Evolutionary conservation across 805 yeast genomes (phyloP), one percentile per base, ranked within the genome.

Genomic region (Candida tammaniensis): DNA sequence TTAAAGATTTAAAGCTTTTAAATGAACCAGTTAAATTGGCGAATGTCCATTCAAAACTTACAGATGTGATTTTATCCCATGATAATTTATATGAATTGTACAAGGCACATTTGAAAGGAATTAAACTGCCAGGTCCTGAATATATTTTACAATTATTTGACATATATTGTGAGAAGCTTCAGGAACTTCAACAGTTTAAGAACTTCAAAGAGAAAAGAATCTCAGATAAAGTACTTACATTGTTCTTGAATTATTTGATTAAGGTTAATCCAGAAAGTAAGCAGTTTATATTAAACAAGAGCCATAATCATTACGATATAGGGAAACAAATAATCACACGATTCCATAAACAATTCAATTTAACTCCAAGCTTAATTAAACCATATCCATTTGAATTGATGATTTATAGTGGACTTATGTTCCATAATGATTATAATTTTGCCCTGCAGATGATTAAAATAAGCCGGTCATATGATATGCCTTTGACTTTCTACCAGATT

Each of bases 401-500:
- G 42, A 51, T 65, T 8, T 44, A 48, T 24, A 44, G 60, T n/a
- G 48, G 61, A 13, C 47, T 67, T 23, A 25, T 46, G 13, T 36
- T 47, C n/a, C 68, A 64, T 39, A 44, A 55, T 10, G 71, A 67
- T 38, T 46, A 52, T 29, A 32, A 40, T 7, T 63, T 59, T 47
- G 71, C 71, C 2, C 40, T 56, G n/a, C 25, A 44, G 24, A 46
- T 61, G 19, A 44, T 62, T 22, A 50, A 52, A 37, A 35, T 43
- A 11, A 55, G 61, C 7, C 43, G 63, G 9, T 38, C 47, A 4
- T 33, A 36, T 13, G 49, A 50, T 3, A 31, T 61, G 9, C 67
- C 70, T n/a, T 50, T 61, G 16, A 52, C 70, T 0, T 63, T 66
- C 44, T 57, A 59, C 36, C 72, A 65, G 34, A 41, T 64, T 1